Base-by-base conservation (phyloP, 2,329 filamentous ascomycete species). In the Nothophaeocryptopus gaeumannii region DNA sequence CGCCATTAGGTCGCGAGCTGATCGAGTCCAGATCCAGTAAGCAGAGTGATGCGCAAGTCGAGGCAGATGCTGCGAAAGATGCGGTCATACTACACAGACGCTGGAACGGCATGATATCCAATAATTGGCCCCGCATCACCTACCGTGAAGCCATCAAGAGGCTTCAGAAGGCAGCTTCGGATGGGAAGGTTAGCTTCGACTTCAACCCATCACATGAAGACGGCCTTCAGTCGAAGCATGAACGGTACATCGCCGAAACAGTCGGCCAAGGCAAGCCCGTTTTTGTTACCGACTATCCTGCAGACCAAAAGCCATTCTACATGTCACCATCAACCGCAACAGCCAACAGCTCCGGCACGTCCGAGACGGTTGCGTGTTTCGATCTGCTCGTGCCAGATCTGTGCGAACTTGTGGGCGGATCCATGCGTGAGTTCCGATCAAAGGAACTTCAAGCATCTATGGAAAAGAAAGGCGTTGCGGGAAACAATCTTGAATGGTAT, bases 211-310 rank as follows among this genome's bases (percentile, higher is more conserved):
- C 74, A 2, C 93, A 89, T 84, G 81, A 84, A 31, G 74, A 76
- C 26, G 88, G 88, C 14, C 78, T 99, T 29, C 88, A 93, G 63
- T 86, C 91, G 1, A 92, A 97, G 68, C 93, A 99, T 72, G 93
- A 99, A 72, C 89, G 84, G 66, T 96, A 84, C 67, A 78, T 99
- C 46, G 90, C 93, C 40, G 77, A 81, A 45, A 74, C 74, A 20
- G 65, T 92, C 38, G 84, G 84, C 58, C 73, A 79, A 40, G 77
- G 78, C 13, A 71, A 73, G 1, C 93, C 93, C 7, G 78, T 97
- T 38, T 97, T 97, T 67, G 84, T 99, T 57, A 97, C 91, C 11
- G 79, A 96, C 68, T 99, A 96, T 66, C 93, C 93, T n/a, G 82
- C 82, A 58, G 75, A 78, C 40, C 83, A 93, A 67, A 99, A 99